These are phyloP conservation scores for Ophiorrhiza pumila DNA, from an alignment of 257 asterid species.

Conservation along the genomic window DNA sequence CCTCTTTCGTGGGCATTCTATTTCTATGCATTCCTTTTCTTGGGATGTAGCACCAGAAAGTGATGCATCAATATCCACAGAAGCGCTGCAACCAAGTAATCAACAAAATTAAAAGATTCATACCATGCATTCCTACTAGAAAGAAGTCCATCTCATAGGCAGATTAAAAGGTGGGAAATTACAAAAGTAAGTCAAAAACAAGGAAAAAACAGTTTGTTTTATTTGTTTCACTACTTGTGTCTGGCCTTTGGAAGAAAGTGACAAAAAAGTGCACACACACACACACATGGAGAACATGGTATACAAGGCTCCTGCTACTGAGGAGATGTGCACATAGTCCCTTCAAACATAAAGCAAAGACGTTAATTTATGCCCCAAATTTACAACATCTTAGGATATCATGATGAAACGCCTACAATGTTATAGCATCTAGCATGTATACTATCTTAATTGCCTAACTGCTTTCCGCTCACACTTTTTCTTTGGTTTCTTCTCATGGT, in stretches of 20 bases:
- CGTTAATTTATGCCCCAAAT: not conserved
- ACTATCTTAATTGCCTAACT: not conserved
- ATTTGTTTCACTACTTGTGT: not conserved
- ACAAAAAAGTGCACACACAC: too few species aligned
- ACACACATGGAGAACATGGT: not conserved
- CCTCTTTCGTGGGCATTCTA: slow-evolving; percentile 73
- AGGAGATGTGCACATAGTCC: not conserved
- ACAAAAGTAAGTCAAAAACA: not conserved
- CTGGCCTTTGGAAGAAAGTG: not conserved
- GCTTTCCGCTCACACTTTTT: slow-evolving; percentile 2
- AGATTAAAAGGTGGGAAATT: not conserved
- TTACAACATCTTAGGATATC: not conserved
- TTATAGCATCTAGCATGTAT: not conserved
- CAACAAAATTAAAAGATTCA: slow-evolving; percentile 14
- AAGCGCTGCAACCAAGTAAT: slow-evolving; percentile 37
- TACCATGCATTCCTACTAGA: not conserved
- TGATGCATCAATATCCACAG: slow-evolving; percentile 42
- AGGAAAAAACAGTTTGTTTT: not conserved
- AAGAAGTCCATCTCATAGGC: not conserved
- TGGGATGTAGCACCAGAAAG: slow-evolving; percentile 45
- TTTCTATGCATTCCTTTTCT: slow-evolving; percentile 46
- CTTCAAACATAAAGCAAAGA: too few species aligned
- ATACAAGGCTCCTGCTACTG: not conserved
- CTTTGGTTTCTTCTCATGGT: not conserved
- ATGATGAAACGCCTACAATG: not conserved